Conservation (phyloP, 345 rosid species). For the Arabis hirsuta region DNA sequence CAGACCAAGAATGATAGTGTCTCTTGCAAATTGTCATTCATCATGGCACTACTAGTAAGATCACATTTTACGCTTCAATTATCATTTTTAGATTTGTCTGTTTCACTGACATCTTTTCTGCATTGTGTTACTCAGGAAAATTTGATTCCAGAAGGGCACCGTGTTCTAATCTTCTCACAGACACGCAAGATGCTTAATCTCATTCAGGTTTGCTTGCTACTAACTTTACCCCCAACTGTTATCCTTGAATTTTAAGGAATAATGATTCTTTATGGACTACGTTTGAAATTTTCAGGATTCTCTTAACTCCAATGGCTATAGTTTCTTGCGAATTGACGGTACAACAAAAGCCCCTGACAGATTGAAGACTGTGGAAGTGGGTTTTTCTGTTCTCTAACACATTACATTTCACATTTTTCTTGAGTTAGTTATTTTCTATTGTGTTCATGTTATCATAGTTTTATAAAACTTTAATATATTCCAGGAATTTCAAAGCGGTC, state of each 20-base stretch:
- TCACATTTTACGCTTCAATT: conserved; percentile 19
- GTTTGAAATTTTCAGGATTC: conserved; percentile 62
- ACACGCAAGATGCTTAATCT: conserved; percentile 97
- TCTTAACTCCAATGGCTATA: conserved; percentile 61
- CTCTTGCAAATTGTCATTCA: conserved; percentile 95
- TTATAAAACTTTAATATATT: conserved; percentile 13
- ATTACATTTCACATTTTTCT: conserved; percentile 4
- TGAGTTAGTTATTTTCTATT: conserved; percentile 13
- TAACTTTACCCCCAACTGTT: conserved; percentile 30
- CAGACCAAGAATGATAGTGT: conserved; percentile 74
- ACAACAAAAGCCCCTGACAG: conserved; percentile 88
- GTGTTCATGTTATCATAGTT: conserved; percentile 37
- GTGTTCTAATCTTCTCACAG: conserved; percentile 92
- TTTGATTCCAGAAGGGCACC: conserved; percentile 90
- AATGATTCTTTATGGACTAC: conserved; percentile 15
- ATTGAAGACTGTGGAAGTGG: conserved; percentile 78
- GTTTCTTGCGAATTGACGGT: conserved; percentile 89
- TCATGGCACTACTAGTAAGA: conserved; percentile 75
- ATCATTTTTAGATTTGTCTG: conserved; percentile 18
- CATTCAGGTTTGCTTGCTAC: conserved; percentile 76
- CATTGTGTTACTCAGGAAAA: conserved; percentile 57
- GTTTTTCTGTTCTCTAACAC: conserved; percentile 31
- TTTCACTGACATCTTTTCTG: conserved; percentile 28
- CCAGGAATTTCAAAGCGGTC: conserved; percentile 88
- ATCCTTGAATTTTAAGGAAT: background rate